phyloP scores from a whole-genome alignment of 2,329 filamentous ascomycete species.

The Zopfia rhizophila region DNA sequence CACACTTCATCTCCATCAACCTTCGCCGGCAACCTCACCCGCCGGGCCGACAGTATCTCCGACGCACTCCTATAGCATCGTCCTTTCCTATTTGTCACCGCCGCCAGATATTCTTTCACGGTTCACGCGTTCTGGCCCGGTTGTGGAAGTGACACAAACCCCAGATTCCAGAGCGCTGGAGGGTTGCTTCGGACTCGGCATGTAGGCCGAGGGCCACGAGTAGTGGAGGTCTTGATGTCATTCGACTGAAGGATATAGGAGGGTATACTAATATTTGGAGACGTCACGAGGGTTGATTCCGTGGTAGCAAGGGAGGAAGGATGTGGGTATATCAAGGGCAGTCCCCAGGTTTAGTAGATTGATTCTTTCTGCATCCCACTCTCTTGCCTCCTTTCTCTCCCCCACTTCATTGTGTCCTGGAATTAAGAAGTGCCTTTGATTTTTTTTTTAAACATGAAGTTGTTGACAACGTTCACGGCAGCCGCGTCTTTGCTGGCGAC shows the following conservation, averaged over 20 bases:
- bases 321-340: constrained; percentile 18
- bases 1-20: constrained; percentile 32
- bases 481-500: constrained; percentile 33
- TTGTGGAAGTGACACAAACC: constrained; percentile 22
- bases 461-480: constrained; percentile 25
- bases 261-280: constrained; percentile 9
- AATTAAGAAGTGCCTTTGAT: constrained; percentile 5
- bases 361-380: constrained; percentile 1
- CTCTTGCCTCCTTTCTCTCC: constrained; percentile 4
- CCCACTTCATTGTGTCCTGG: constrained; percentile 8
- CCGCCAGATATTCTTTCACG: constrained; percentile 2
- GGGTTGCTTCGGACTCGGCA: constrained; percentile 13
- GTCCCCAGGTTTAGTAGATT: constrained; percentile 8
- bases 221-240: constrained; percentile 8
- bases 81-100: constrained; percentile 12
- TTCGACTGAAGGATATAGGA: neutral
- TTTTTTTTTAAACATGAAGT: constrained; percentile 34
- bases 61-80: neutral
- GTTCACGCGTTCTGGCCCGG: constrained; percentile 1
- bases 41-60: constrained; percentile 25
- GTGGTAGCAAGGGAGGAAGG: constrained; percentile 9
- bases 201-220: constrained; percentile 15
- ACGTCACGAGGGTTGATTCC: constrained; percentile 11
- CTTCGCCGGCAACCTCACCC: constrained; percentile 30
- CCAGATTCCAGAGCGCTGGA: constrained; percentile 25